Percentiles rank a stretch among this genome's conserved stretches.
phyloP scores from a whole-genome alignment of 108 stramenopile genomes.

The Nitzschia palea region DNA sequence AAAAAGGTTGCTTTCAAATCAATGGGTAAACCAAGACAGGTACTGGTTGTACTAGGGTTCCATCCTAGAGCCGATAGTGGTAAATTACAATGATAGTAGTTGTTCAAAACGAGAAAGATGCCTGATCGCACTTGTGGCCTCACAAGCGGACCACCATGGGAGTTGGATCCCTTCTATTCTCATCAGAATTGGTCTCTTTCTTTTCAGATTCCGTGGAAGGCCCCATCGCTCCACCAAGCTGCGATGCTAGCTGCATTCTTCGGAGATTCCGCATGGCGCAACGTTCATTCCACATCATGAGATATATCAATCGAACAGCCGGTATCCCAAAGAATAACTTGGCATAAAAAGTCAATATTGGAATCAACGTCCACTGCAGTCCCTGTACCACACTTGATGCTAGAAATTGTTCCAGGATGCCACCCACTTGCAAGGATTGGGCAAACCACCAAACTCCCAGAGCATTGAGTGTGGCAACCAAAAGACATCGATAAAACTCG shows the following conservation, averaged over 20 bases:
- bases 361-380: slow-evolving; percentile 30
- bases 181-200: no score
- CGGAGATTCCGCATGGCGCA: slow-evolving; percentile 19
- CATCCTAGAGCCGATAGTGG: no score
- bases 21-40: no score
- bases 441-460: slow-evolving; percentile 73
- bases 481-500: slow-evolving; percentile 65
- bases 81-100: not conserved
- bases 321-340: slow-evolving; percentile 63
- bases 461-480: slow-evolving; percentile 65
- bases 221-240: not conserved
- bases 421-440: slow-evolving; percentile 58
- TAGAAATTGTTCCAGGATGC: slow-evolving; percentile 40
- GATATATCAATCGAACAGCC: slow-evolving; percentile 38
- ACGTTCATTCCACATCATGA: slow-evolving; percentile 24
- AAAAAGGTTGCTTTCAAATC: no score
- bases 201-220: no score
- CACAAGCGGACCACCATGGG: no score
- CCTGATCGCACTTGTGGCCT: no score
- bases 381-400: slow-evolving; percentile 4
- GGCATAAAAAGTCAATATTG: slow-evolving; percentile 69
- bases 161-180: no score
- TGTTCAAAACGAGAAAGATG: no score
- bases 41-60: no score
- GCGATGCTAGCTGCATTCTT: slow-evolving; percentile 9